phyloP scores from a whole-genome alignment of 345 rosid genomes.

The Eucalyptus paniculata region DNA sequence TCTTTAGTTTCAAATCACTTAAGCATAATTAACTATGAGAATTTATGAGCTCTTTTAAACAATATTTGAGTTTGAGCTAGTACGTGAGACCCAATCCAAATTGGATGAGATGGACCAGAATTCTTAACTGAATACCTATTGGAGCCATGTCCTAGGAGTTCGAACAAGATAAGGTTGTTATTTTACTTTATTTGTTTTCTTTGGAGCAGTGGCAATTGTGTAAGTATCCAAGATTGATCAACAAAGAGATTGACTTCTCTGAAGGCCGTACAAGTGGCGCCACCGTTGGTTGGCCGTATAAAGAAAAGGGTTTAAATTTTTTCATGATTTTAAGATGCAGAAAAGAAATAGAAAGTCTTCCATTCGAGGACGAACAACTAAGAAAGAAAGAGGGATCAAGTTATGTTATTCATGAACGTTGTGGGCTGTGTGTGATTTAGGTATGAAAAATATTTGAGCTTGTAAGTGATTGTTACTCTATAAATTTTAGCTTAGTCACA shows the following conservation, averaged over 20 bases:
- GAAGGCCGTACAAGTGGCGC: neutral
- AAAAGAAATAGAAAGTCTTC: neutral
- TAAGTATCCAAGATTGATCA: neutral
- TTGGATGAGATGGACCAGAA: neutral
- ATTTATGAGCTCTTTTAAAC: no score
- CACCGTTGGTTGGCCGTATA: neutral
- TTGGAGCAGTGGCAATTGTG: neutral
- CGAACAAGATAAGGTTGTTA: neutral
- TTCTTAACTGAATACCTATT: no score
- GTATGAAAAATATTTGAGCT: neutral
- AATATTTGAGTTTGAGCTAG: no score
- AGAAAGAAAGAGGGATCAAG: neutral
- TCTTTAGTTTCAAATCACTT: neutral
- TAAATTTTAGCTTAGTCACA: neutral
- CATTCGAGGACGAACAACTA: neutral
- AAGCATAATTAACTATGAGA: fast-evolving
- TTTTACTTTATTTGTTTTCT: neutral
- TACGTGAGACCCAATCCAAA: neutral
- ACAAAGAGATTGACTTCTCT: neutral
- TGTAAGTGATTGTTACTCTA: neutral
- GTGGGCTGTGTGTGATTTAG: neutral
- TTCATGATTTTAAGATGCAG: neutral
- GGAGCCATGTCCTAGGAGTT: neutral
- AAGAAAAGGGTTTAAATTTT: neutral
- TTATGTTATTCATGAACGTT: no score